Percentiles rank a stretch among this genome's conserved stretches.
Evolutionary conservation across 768 basidiomycete genomes (phyloP).

Genomic region (Termitomyces sp.): DNA sequence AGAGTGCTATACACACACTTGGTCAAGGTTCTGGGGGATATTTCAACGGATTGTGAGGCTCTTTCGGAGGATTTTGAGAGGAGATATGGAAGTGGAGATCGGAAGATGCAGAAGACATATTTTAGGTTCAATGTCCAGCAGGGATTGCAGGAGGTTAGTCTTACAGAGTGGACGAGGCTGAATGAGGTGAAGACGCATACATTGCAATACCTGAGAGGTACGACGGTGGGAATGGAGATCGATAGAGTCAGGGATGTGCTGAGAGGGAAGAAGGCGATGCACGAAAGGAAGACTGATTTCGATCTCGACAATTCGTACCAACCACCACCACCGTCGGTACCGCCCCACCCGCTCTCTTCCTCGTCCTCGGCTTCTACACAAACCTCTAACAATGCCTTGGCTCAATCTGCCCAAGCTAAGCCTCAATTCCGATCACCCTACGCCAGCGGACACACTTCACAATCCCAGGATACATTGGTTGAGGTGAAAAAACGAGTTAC

Average conservation of each 20-base stretch:
- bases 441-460: no score
- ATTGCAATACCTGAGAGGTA: not conserved
- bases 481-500: not conserved
- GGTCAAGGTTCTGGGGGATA: not conserved
- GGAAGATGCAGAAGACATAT: not conserved
- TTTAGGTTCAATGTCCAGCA: conserved; percentile 10
- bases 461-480: no score
- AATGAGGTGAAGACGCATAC: conserved; percentile 6
- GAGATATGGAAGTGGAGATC: not conserved
- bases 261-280: not conserved
- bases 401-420: no score
- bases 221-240: not conserved
- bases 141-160: conserved; percentile 2
- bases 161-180: conserved; percentile 4
- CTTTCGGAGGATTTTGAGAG: not conserved
- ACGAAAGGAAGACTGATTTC: no score
- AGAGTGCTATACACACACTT: not conserved
- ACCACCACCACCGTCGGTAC: no score
- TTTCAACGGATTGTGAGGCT: conserved; percentile 7
- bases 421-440: no score
- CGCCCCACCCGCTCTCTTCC: no score
- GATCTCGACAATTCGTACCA: no score
- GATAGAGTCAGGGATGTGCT: not conserved
- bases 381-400: no score
- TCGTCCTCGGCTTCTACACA: no score